Evolutionary conservation across 345 rosid species (phyloP).

Genomic region (Lumnitzera littorea): DNA sequence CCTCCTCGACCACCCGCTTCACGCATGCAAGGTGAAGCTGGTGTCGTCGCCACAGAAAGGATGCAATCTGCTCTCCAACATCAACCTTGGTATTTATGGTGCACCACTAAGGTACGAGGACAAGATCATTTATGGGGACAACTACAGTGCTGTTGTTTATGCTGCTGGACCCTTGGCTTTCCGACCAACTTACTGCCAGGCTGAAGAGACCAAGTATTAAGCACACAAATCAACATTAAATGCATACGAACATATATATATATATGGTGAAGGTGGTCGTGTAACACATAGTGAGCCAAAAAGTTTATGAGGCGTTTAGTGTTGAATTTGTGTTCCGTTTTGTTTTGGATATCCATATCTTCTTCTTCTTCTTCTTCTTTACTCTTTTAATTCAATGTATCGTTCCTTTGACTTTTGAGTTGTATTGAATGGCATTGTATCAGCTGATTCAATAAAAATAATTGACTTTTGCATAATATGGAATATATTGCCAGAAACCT

Average conservation of each 20-base stretch:
- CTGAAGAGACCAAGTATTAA: slow-evolving; percentile 4
- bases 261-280: no score
- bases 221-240: not conserved
- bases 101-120: slow-evolving; percentile 48
- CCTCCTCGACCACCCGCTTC: slow-evolving; percentile 76
- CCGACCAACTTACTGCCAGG: slow-evolving; percentile 57
- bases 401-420: no score
- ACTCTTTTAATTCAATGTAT: no score
- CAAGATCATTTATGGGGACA: slow-evolving; percentile 35
- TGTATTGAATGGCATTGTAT: no score
- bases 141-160: slow-evolving; percentile 49
- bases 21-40: slow-evolving; percentile 64
- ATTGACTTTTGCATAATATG: no score
- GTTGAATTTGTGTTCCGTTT: no score
- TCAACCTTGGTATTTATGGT: slow-evolving; percentile 67
- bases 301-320: no score
- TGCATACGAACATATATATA: not conserved
- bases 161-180: slow-evolving; percentile 89
- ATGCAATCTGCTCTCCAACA: slow-evolving; percentile 61
- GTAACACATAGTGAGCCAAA: no score
- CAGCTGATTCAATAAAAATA: no score
- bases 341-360: no score
- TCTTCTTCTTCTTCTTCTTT: no score
- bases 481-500: no score
- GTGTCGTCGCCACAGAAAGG: slow-evolving; percentile 58